Percentiles rank a stretch among this genome's conserved stretches.
Conservation (phyloP, 129 eudicot genomes). For the Helianthus annuus region HanXRQr2.0-SUNRISE NC_035435.2:150471508-150472007, state of each 20-base stretch:
- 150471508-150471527: no score
- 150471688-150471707: constrained; percentile 35
- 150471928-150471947: constrained; percentile 99
- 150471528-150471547: no score
- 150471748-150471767: constrained; percentile 67
- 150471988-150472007: constrained; percentile 97
- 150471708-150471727: constrained; percentile 99
- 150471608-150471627: no score
- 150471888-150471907: constrained; percentile 14
- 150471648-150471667: no score
- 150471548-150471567: no score
- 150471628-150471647: no score
- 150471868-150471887: background rate
- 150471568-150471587: no score
- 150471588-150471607: no score
- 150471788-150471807: constrained; percentile 92
- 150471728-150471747: constrained; percentile 96
- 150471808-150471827: constrained; percentile 97
- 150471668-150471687: background rate
- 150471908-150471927: constrained; percentile 1
- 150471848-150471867: constrained; percentile 18
- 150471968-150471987: constrained; percentile 99
- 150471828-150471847: constrained; percentile 53
- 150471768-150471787: constrained; percentile 98
- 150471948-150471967: constrained; percentile 97